Evolutionary conservation across 2,329 filamentous ascomycete species (phyloP).

Genomic region (Aspergillus novofumigatus): DNA sequence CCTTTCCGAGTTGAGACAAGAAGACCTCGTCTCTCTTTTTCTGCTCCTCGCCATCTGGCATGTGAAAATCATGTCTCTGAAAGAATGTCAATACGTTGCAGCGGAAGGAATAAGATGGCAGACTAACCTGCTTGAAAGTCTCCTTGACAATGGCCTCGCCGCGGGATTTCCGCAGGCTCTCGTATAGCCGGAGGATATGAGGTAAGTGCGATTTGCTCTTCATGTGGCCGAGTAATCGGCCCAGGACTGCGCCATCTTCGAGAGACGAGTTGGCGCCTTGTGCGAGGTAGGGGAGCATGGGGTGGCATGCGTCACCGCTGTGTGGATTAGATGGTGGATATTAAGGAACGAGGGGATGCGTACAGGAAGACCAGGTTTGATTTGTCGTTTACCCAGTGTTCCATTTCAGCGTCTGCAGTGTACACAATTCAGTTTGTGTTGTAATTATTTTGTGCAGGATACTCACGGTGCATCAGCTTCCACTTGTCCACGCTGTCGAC

Average conservation of each 20-base stretch:
- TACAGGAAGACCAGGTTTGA: conserved; percentile 48
- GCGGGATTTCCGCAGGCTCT: conserved; percentile 45
- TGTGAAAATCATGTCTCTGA: conserved; percentile 51
- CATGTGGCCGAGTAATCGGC: conserved; percentile 53
- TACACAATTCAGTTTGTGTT: neutral
- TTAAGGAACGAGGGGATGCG: neutral
- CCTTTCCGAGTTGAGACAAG: conserved; percentile 51
- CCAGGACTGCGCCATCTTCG: conserved; percentile 65
- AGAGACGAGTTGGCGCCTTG: conserved; percentile 65
- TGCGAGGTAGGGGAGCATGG: conserved; percentile 60
- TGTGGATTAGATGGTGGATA: neutral
- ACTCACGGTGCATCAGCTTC: conserved; percentile 55
- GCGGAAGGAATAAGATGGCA: neutral
- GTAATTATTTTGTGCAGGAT: neutral
- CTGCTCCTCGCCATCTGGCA: conserved; percentile 55
- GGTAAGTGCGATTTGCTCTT: conserved; percentile 41
- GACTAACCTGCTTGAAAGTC: conserved; percentile 51
- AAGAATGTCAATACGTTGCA: neutral
- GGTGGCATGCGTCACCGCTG: conserved; percentile 59
- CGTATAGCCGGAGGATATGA: conserved; percentile 41
- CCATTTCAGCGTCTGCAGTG: conserved; percentile 50
- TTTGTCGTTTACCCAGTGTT: conserved; percentile 52
- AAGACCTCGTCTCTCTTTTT: conserved; percentile 56
- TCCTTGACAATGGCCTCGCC: conserved; percentile 57
- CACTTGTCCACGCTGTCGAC: conserved; percentile 63